Base-by-base conservation (phyloP, 1,284 basidiomycete species). In the Ganoderma sp. region DNA sequence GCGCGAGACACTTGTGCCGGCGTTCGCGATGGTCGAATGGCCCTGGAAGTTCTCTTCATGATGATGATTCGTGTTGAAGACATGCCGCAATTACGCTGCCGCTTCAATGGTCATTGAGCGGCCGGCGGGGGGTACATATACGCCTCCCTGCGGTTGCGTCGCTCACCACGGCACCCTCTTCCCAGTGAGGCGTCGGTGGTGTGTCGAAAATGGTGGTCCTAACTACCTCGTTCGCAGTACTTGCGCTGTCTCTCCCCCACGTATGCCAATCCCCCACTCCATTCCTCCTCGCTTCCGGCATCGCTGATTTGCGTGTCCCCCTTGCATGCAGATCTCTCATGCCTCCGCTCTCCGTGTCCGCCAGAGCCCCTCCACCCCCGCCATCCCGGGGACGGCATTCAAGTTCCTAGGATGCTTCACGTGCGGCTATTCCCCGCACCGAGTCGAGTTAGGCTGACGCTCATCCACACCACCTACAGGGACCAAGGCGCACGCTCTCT, bases 361-460 rank as follows among this genome's bases (percentile, higher is more conserved):
- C 8, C 73, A 75, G 52, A 62, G 63, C 15, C 72, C 66, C 54
- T 59, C 64, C 42, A 65, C 61, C 15, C 72, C 75, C 34, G 65
- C 69, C 8, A 81, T 89, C 57, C 87, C 87, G 6, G 81, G 81
- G 4, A 82, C 71, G 34, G 61, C 79, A 60, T 92, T 88, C 88
- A 82, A 81, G n/a, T 84, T 84, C 43, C 78, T 83, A 71, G 89
- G 90, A 76, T 92, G 90, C 73, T 88, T 85, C 79, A 86, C 84
- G 90, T 91, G 77, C 60, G 86, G 80, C 25, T 28, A 48, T 41
- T 58, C 39, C 63, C 50, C 50, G 17, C 57, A 28, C 52, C 14
- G 8, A 58, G 28, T n/a, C 1, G 37, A 28, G n/a, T 61, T 54
- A 61, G 15, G 22, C 41, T 25, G 19, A 19, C 67, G 57, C 61